Base-by-base conservation (phyloP, 2,329 filamentous ascomycete species). In the Xylogone sp. region DNA sequence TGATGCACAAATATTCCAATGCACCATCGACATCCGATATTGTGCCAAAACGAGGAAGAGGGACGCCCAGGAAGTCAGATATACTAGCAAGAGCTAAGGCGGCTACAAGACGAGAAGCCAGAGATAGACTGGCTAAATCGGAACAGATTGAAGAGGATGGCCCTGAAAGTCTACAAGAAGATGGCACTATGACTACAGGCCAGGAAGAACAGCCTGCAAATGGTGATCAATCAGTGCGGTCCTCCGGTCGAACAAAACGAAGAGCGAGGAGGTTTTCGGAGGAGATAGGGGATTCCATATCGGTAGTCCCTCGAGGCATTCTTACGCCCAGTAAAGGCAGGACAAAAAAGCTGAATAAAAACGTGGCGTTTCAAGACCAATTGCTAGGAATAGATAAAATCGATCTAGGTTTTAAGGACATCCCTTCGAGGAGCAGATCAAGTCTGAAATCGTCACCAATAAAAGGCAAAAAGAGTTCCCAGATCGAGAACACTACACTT, bases 281-380 rank as follows among this genome's bases (percentile, higher is more conserved):
- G 10, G 27, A 31, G 19, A 45, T 34, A 22, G n/a, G 13, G 19
- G 44, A 46, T n/a, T 46, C 43, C 13, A 18, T n/a, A 21, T 13
- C 43, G 27, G 47, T 29, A 21, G 53, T 56, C n/a, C 69, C 78
- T 8, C 82, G 76, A 59, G 72, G 79, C 6, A 83, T 83, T 48
- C 59, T 82, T 45, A 76, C 76, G 2, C 79, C 81, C 2, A 70
- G 69, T 16, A 78, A 76, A 62, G 74, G 71, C 53, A 68, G 59
- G 47, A 51, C 53, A 7, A 66, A 65, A 21, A 64, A 72, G 59
- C 54, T 68, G 49, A 70, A 65, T 7, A 83, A 83, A 65, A 82
- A 65, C 54, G 80, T 83, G 16, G 75, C 72, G 0, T 83, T 83
- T 59, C 69, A 74, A 20, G 57, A 59, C 21, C 60, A 56, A 21